These are phyloP conservation scores for Yamadazyma jaroonii DNA, from an alignment of 1,139 yeast species.

Conservation along the genomic window DNA sequence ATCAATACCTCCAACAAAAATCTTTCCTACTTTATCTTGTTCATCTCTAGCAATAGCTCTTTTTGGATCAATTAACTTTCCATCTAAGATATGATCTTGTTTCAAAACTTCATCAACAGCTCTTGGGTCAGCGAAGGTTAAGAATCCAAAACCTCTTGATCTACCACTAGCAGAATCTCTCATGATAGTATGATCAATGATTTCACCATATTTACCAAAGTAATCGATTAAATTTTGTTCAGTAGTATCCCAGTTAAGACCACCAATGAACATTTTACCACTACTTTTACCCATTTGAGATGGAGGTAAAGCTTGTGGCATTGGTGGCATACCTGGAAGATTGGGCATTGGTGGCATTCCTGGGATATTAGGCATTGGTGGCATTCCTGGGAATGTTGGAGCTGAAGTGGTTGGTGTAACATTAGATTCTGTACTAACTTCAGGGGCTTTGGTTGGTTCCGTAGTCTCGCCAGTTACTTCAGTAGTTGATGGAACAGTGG, in stretches of 20 bases:
- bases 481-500: constrained; percentile 3
- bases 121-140: constrained; percentile 78
- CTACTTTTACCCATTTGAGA: constrained; percentile 45
- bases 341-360: constrained; percentile 6
- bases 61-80: constrained; percentile 96
- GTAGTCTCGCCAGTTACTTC: constrained; percentile 4
- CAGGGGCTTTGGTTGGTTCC: neutral
- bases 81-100: constrained; percentile 88
- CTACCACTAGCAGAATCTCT: constrained; percentile 87
- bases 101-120: constrained; percentile 87
- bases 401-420: constrained; percentile 6
- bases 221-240: constrained; percentile 81
- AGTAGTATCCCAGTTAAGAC: constrained; percentile 97
- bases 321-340: constrained; percentile 15
- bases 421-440: constrained; percentile 1
- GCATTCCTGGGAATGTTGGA: constrained; percentile 10
- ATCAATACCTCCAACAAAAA: constrained; percentile 97
- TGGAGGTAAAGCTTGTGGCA: constrained; percentile 15
- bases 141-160: constrained; percentile 95
- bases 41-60: constrained; percentile 98
- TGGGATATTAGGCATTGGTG: constrained; percentile 9
- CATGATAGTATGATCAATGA: constrained; percentile 89
- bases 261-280: constrained; percentile 98
- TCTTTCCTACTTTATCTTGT: constrained; percentile 96
- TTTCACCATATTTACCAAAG: constrained; percentile 88